Base-by-base conservation (phyloP, 2,329 filamentous ascomycete genomes). In the Whalleya microplaca region DNA sequence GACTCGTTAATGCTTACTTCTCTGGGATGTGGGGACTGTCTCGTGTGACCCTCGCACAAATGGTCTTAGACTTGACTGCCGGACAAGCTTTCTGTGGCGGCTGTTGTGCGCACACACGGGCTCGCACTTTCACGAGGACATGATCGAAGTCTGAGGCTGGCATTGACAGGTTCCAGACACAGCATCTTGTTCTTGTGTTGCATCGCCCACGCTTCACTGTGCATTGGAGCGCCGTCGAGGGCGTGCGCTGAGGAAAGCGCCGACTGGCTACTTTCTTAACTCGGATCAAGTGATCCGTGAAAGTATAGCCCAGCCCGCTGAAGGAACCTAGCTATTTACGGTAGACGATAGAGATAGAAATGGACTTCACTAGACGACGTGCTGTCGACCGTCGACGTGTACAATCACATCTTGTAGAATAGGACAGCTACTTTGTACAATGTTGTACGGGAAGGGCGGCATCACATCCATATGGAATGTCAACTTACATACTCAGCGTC, bases 1-100 rank as follows among this genome's bases (percentile, higher is more conserved):
- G 65, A n/a, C 64, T 76, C 74, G 71, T 73, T 71, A 73, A 74
- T 56, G 65, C 69, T 71, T 76, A 64, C 74, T 74, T 64, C 70
- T 71, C 71, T 74, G 65, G 74, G 74, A 70, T 56, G 61, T 58
- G 61, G 63, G 56, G 61, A 60, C 48, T 64, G 62, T 65, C 64
- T 65, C 61, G 68, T 72, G 61, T 56, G 14, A 71, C 67, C 40
- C 51, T 68, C 59, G 58, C 59, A 69, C 66, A 61, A 65, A 61
- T 59, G 55, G 63, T 50, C 47, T 61, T 52, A 59, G 55, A 60
- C 55, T 56, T 56, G 59, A 59, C 63, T 65, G 54, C 58, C 60
- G 58, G 61, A 62, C 53, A 57, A 59, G 56, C 56, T 62, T 62
- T 50, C 41, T 60, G 57, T 55, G 59, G 56, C 58, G 55, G 58